Percentiles rank a stretch among this genome's conserved stretches.
phyloP scores from a whole-genome alignment of 495 filamentous ascomycete species.

The Penicillium fimorum region DNA sequence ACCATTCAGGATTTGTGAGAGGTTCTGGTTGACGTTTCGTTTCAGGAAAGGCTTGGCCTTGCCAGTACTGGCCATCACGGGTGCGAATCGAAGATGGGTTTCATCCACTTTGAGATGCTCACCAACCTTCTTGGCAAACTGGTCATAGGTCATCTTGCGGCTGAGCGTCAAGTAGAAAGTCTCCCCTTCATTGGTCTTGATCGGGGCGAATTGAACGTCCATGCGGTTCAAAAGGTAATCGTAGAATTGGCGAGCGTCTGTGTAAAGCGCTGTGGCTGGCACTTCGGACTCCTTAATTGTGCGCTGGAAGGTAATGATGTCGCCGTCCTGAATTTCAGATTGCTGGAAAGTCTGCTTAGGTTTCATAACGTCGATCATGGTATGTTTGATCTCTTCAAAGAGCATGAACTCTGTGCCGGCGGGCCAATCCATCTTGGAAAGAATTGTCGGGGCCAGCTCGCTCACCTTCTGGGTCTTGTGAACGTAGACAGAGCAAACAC shows the following conservation, averaged over 20 bases:
- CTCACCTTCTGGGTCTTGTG: slow-evolving; percentile 81
- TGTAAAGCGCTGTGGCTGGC: slow-evolving; percentile 44
- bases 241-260: slow-evolving; percentile 81
- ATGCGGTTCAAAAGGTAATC: slow-evolving; percentile 87
- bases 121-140: slow-evolving; percentile 80
- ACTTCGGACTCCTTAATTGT: slow-evolving; percentile 60
- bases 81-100: slow-evolving; percentile 87
- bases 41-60: slow-evolving; percentile 75
- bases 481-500: slow-evolving; percentile 80
- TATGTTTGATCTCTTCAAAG: slow-evolving; percentile 97
- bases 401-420: slow-evolving; percentile 59
- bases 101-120: slow-evolving; percentile 74
- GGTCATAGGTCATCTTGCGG: slow-evolving; percentile 87
- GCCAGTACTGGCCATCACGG: slow-evolving; percentile 69
- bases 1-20: slow-evolving; percentile 69
- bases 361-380: slow-evolving; percentile 95
- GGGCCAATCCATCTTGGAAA: slow-evolving; percentile 87
- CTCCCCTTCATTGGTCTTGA: slow-evolving; percentile 42
- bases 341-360: slow-evolving; percentile 81
- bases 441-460: slow-evolving; percentile 78
- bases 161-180: slow-evolving; percentile 74
- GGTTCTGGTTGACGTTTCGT: slow-evolving; percentile 60
- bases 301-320: slow-evolving; percentile 93
- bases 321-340: slow-evolving; percentile 94
- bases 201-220: slow-evolving; percentile 54